These are phyloP conservation scores for Fusarium albosuccineum DNA, from an alignment of 2,329 filamentous ascomycete genomes.

Conservation along the genomic window DNA sequence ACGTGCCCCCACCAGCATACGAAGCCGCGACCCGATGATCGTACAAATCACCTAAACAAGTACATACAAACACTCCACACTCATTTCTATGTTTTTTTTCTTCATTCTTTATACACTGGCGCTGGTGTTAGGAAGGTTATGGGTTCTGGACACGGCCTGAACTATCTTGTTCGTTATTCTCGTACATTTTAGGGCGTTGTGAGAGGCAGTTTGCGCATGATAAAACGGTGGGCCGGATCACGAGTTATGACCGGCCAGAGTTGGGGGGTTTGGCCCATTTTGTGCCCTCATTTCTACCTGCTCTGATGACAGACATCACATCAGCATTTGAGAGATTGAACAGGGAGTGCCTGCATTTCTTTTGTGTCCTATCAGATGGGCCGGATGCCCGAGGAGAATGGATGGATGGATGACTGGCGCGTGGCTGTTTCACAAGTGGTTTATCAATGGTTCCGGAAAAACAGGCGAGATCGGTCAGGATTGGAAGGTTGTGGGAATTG, in stretches of 20 bases:
- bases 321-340: conserved; percentile 24
- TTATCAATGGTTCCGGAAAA: conserved; percentile 30
- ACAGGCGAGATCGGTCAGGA: conserved; percentile 17
- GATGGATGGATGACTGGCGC: conserved; percentile 10
- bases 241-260: conserved; percentile 31
- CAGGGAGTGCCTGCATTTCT: conserved; percentile 22
- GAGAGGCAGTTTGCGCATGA: conserved; percentile 31
- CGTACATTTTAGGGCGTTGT: conserved; percentile 42
- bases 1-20: conserved; percentile 73
- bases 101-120: conserved; percentile 37
- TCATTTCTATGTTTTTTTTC: conserved; percentile 33
- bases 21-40: conserved; percentile 62
- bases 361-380: conserved; percentile 30
- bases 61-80: conserved; percentile 38
- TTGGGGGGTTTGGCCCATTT: conserved; percentile 25
- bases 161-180: conserved; percentile 30
- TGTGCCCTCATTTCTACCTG: conserved; percentile 29
- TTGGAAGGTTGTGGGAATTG: conserved; percentile 23
- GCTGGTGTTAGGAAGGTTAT: conserved; percentile 38
- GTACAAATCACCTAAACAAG: conserved; percentile 19
- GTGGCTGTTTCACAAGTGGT: conserved; percentile 25
- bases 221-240: conserved; percentile 41
- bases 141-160: conserved; percentile 28
- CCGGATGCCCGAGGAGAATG: conserved; percentile 36
- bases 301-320: conserved; percentile 19